Evolutionary conservation across 192 early-diverging fungal genomes (phyloP), one percentile per base, ranked within the genome.

Genomic region (Coemansia sp.): DNA sequence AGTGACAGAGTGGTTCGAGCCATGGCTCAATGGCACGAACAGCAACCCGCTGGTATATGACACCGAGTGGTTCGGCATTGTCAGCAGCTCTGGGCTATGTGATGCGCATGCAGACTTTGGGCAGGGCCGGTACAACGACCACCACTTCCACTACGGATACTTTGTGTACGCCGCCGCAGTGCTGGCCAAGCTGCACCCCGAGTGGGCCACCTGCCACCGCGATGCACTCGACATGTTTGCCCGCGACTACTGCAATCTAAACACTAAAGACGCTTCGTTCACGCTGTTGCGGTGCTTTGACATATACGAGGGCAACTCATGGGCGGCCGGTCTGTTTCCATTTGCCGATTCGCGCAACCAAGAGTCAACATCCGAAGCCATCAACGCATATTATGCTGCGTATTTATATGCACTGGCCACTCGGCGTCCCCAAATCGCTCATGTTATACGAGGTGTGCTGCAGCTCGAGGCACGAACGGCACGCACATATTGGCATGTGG

Each of bases 301-400:
- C 64, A 77, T 85, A 56, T 88, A 73, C 57, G 85, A 85, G 25
- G 84, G 85, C 8, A 85, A 87, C 64, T 85, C 80, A 39, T 85
- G 82, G 75, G 87, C 87, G 9, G 71, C 79, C 9, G 87, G 87
- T 0, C 47, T 82, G 59, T 74, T 74, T 64, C 55, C 66, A 14
- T 82, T 76, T 59, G 76, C 63, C n/a, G 81, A 85, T 22, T 70
- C 72, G 54, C 82, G 82, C 48, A 82, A 85, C 61, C 82, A 83
- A 47, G 84, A 85, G 54, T 79, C 75, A 12, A 83, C 82, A 4
- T 81, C 79, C 0, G 84, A 85, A 54, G 70, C 84, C 19, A 75
- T 85, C 45, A 83, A 85, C 49, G 75, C 75, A 2, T 83, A 85
- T 66, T 85, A 85, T 50, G 84, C 67, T 8, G 59, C 77, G 0